These are phyloP conservation scores for Beauveria rudraprayagi DNA, from an alignment of 2,329 filamentous ascomycete genomes.

Conservation along the genomic window DNA sequence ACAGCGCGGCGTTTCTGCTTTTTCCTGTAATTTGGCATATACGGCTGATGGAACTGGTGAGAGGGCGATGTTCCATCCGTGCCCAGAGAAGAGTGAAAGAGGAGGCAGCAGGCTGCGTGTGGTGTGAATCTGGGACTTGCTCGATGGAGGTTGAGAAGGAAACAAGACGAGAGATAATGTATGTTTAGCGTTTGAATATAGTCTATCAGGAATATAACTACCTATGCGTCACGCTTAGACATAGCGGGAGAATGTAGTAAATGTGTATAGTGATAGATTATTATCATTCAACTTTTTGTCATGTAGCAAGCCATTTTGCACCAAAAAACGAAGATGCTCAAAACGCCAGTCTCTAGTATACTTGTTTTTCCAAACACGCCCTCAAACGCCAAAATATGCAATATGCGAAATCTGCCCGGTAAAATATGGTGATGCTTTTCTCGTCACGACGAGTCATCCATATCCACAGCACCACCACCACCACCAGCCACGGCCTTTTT, in stretches of 20 bases:
- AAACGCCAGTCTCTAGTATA: not conserved
- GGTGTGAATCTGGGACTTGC: not conserved
- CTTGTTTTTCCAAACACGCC: not conserved
- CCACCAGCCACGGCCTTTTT: constrained; percentile 25
- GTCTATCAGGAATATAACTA: not conserved
- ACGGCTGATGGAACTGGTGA: not conserved
- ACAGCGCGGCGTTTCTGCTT: constrained; percentile 14
- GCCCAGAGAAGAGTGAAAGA: not conserved
- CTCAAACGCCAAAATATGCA: not conserved
- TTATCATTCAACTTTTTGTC: not conserved
- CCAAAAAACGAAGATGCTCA: not conserved
- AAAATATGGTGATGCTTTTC: not conserved
- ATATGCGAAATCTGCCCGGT: not conserved
- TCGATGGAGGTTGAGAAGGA: not conserved
- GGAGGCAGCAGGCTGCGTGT: not conserved
- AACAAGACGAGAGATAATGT: not conserved
- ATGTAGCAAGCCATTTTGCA: not conserved
- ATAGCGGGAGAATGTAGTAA: not conserved
- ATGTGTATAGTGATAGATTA: not conserved
- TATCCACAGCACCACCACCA: constrained; percentile 35
- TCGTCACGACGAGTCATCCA: constrained; percentile 38
- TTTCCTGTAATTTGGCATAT: constrained; percentile 14
- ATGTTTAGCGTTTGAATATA: not conserved
- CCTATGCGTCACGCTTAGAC: not conserved
- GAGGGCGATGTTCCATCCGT: not conserved